These are phyloP conservation scores for Cymodocea nodosa DNA, from an alignment of 116 monocot genomes.

Conservation along the genomic window DNA sequence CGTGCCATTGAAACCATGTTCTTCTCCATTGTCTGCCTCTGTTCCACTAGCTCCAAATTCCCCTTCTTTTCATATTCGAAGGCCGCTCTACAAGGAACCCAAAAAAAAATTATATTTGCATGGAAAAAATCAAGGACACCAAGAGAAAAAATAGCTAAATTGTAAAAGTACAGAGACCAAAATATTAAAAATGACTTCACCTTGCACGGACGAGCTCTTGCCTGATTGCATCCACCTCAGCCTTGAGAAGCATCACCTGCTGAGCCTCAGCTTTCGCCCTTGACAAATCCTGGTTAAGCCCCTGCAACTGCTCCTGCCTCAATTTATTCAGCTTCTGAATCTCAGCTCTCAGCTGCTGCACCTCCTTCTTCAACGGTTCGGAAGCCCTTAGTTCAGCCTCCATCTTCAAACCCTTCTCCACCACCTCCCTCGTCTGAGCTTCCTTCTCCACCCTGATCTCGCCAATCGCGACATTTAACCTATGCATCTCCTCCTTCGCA, in stretches of 20 bases:
- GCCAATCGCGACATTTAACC: slow-evolving; percentile 24
- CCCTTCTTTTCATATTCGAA: slow-evolving; percentile 87
- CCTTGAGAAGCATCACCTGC: slow-evolving; percentile 40
- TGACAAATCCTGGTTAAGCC: slow-evolving; percentile 50
- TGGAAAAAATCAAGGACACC: no score
- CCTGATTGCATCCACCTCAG: slow-evolving; percentile 50
- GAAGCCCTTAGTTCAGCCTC: slow-evolving; percentile 49
- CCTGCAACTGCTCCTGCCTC: slow-evolving; percentile 64
- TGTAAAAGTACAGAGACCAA: no score
- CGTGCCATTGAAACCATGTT: slow-evolving; percentile 88
- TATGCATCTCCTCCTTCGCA: slow-evolving; percentile 43
- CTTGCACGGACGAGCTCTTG: slow-evolving; percentile 61
- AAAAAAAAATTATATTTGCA: no score
- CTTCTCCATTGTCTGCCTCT: slow-evolving; percentile 87
- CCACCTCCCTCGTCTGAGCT: slow-evolving; percentile 37
- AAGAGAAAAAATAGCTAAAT: no score
- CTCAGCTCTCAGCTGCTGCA: slow-evolving; percentile 35
- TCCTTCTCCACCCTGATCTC: slow-evolving; percentile 55
- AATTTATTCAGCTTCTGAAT: slow-evolving; percentile 38
- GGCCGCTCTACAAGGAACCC: slow-evolving; percentile 29
- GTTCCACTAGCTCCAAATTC: slow-evolving; percentile 65
- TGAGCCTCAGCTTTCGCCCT: slow-evolving; percentile 54
- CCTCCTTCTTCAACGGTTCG: slow-evolving; percentile 59
- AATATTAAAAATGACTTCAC: slow-evolving; percentile 14
- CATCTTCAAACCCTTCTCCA: slow-evolving; percentile 58